Percentiles rank a stretch among this genome's conserved stretches.
Evolutionary conservation across 257 asterid species (phyloP).

Genomic region (Sherardia arvensis): DNA sequence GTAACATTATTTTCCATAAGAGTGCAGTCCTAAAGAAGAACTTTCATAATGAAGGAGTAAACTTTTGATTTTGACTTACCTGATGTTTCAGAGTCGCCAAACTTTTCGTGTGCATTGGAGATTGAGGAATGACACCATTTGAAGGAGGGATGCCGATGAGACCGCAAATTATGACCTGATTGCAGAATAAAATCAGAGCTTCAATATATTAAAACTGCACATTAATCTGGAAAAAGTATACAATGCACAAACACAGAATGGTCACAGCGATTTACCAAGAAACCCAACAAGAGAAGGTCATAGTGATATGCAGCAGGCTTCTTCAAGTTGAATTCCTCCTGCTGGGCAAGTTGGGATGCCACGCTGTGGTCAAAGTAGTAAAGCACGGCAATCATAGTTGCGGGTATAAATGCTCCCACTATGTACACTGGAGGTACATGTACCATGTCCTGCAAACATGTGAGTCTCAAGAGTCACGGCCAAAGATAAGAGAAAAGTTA

Average conservation of each 20-base stretch:
- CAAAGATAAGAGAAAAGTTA: constrained; percentile 2
- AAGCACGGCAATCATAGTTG: constrained; percentile 97
- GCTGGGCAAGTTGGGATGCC: constrained; percentile 98
- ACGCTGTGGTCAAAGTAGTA: constrained; percentile 98
- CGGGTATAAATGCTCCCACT: constrained; percentile 89
- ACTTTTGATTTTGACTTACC: constrained; percentile 28
- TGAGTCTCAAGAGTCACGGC: not conserved
- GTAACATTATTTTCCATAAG: not conserved
- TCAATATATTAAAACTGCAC: not conserved
- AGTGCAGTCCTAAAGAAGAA: not conserved
- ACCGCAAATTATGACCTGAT: constrained; percentile 83
- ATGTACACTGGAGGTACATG: constrained; percentile 76
- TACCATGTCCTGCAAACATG: constrained; percentile 68
- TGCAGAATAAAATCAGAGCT: not conserved
- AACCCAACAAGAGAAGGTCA: constrained; percentile 92
- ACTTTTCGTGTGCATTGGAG: constrained; percentile 98
- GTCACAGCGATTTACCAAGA: constrained; percentile 43
- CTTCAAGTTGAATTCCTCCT: constrained; percentile 79
- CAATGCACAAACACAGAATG: not conserved
- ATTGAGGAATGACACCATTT: constrained; percentile 97
- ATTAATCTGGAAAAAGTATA: not conserved
- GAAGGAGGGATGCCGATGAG: constrained; percentile 97
- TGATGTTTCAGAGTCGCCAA: constrained; percentile 95
- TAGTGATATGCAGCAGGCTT: constrained; percentile 93
- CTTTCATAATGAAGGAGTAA: not conserved